Evolutionary conservation across 306 rosid genomes (phyloP), one percentile per base, ranked within the genome.

Genomic region (Senna siamea): DNA sequence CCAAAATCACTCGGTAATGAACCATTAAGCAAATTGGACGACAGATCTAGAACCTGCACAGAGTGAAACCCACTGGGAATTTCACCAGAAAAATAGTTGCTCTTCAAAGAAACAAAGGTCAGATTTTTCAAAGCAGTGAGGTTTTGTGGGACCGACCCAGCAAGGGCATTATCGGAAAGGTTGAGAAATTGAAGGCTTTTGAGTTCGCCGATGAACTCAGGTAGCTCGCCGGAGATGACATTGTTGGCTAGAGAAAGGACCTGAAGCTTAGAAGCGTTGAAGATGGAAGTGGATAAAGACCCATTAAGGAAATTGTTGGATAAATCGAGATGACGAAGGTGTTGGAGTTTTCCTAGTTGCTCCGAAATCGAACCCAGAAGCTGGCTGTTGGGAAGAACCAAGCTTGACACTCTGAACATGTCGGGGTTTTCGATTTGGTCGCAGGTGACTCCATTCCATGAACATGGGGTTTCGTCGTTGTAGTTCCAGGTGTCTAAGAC

Each of bases 391-490:
- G 96, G 90, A 68, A 94, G 96, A 48, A 70, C 77, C 35, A 94
- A 74, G 78, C 90, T 78, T 3, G 93, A 88, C 46, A 89, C 99
- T 71, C 97, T 82, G 69, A 84, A 72, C 78, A 79, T 70, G 17
- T 79, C 90, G n/a, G n/a, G 81, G 62, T 6, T 5, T 38, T 69
- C 88, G 18, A 86, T 34, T 63, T 83, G 86, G 4, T 84, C 47
- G 84, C 99, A 94, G 15, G 88, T 79, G 66, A 94, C 90, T 75
- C 99, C 99, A 26, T 6, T 69, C 99, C 99, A 94, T 7, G 95
- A 88, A 79, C 99, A 94, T 11, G 97, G 96, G 2, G 94, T 87
- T 23, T 5, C 79, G 57, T 92, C 96, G 30, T 77, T 20, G 62
- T 84, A 85, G 86, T 88, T 83, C 99, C 97, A 94, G 81, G 20